These are phyloP conservation scores for Arabidopsis suecica DNA, from an alignment of 345 rosid species.

Conservation along the genomic window DNA sequence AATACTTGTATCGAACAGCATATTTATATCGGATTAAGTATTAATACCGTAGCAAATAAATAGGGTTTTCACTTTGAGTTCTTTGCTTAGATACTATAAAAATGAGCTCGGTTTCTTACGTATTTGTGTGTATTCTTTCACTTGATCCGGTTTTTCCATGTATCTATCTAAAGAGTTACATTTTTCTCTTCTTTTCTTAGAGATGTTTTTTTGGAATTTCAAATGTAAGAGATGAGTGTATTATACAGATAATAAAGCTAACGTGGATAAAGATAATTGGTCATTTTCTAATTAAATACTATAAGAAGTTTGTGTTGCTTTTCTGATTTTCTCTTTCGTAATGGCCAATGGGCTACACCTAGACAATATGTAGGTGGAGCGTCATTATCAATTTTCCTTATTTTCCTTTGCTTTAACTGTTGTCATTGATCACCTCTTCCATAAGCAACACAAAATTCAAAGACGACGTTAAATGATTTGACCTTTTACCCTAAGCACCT, in stretches of 20 bases:
- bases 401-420: conserved; percentile 28
- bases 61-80: neutral
- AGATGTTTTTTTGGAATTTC: neutral
- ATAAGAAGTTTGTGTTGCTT: neutral
- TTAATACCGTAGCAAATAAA: neutral
- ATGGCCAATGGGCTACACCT: conserved; percentile 5
- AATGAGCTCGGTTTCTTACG: neutral
- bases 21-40: neutral
- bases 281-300: neutral
- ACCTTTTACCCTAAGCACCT: neutral
- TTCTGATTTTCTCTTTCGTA: conserved; percentile 23
- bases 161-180: no score
- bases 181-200: neutral
- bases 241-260: neutral
- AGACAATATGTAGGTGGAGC: conserved; percentile 27
- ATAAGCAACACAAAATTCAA: conserved; percentile 35
- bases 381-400: conserved; percentile 28
- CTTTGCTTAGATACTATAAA: neutral
- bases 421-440: conserved; percentile 5
- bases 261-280: conserved; percentile 6
- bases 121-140: neutral
- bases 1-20: neutral
- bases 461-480: neutral
- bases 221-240: conserved; percentile 3
- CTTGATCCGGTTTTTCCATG: neutral